These are phyloP conservation scores for Ramaria sp. DNA, from an alignment of 768 basidiomycete species.

Conservation along the genomic window DNA sequence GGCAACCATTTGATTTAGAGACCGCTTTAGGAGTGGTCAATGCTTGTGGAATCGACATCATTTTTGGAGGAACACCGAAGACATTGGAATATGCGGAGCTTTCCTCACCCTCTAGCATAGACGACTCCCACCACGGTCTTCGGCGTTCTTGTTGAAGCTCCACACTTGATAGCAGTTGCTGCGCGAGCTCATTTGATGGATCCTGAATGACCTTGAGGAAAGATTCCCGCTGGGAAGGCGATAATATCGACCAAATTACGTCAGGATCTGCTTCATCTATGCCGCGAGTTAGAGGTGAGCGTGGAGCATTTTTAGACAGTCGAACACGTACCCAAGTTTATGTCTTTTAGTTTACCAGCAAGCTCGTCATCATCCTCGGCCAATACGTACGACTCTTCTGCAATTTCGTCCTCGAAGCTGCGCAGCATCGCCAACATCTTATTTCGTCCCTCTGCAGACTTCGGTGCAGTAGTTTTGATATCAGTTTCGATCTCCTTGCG, in stretches of 20 bases:
- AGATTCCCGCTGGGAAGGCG: slow-evolving; percentile 43
- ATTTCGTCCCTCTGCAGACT: slow-evolving; percentile 43
- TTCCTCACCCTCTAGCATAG: slow-evolving; percentile 6
- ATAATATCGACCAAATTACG: slow-evolving; percentile 51
- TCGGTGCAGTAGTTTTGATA: slow-evolving; percentile 45
- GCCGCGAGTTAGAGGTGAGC: background rate
- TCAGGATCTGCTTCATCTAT: slow-evolving; percentile 47
- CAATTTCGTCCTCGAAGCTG: slow-evolving; percentile 56
- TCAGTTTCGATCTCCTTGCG: slow-evolving; percentile 60
- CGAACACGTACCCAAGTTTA: slow-evolving; percentile 50
- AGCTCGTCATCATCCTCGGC: slow-evolving; percentile 35
- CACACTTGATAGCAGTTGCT: slow-evolving; percentile 47
- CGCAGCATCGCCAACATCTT: slow-evolving; percentile 63
- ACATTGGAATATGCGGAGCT: slow-evolving; percentile 6
- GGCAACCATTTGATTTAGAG: slow-evolving; percentile 18
- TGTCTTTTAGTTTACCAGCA: slow-evolving; percentile 35
- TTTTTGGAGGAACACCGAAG: slow-evolving; percentile 30
- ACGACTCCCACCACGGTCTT: slow-evolving; percentile 67
- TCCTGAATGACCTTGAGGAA: slow-evolving; percentile 52
- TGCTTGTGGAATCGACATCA: slow-evolving; percentile 40
- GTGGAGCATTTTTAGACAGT: background rate
- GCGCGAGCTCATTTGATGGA: slow-evolving; percentile 50
- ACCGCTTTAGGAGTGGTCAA: slow-evolving; percentile 27
- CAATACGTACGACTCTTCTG: slow-evolving; percentile 24
- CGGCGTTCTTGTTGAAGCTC: slow-evolving; percentile 39